Evolutionary conservation across 2,329 filamentous ascomycete species (phyloP).

Genomic region (Ploettnerulaceae sp.): DNA sequence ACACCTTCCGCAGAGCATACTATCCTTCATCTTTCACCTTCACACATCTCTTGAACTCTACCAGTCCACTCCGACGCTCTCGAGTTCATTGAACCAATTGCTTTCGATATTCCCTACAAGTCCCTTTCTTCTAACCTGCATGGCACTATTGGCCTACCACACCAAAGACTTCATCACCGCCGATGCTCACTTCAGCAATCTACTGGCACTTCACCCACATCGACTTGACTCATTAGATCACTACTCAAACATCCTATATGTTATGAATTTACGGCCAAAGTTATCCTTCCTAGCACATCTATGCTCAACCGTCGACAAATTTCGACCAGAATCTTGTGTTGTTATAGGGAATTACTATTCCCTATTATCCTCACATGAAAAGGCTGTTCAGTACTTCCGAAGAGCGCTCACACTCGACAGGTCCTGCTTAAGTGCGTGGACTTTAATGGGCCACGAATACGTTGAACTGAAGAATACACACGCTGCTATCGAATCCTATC

Average conservation of each 20-base stretch:
- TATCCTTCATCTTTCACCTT: conserved; percentile 90
- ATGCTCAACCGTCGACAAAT: conserved; percentile 88
- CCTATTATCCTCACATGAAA: conserved; percentile 89
- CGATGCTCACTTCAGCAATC: conserved; percentile 67
- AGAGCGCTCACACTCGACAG: conserved; percentile 86
- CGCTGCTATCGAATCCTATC: conserved; percentile 93
- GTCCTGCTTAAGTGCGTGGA: conserved; percentile 92
- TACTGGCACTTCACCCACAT: conserved; percentile 69
- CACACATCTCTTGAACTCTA: conserved; percentile 89
- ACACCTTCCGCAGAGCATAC: conserved; percentile 80
- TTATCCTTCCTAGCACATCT: conserved; percentile 89
- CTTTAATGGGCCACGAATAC: conserved; percentile 97
- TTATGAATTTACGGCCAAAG: conserved; percentile 82
- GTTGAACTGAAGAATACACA: conserved; percentile 98
- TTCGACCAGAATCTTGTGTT: conserved; percentile 93
- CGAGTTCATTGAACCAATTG: conserved; percentile 70
- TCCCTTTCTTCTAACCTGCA: conserved; percentile 85
- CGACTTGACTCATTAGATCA: conserved; percentile 87
- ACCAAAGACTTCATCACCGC: conserved; percentile 71
- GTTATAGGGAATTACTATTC: conserved; percentile 98
- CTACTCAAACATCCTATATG: conserved; percentile 96
- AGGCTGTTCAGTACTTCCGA: conserved; percentile 96
- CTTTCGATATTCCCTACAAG: conserved; percentile 81
- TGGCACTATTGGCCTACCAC: conserved; percentile 84
- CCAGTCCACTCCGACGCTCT: conserved; percentile 71